Conservation (phyloP, 148 eudicot species). For the Rheum nobile region DNA sequence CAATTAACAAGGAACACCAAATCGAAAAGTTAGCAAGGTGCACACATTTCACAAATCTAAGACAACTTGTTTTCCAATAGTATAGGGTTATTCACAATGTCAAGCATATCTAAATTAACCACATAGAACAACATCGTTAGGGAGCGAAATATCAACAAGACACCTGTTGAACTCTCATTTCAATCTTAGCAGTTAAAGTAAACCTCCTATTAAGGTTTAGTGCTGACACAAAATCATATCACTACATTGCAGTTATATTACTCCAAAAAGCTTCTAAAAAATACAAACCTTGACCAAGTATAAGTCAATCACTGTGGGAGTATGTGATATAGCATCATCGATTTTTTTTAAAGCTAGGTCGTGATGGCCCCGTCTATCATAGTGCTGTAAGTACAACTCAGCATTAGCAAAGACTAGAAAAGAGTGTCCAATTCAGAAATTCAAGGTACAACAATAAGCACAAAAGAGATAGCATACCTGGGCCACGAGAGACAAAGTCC, state of each 20-base stretch:
- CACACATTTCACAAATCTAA: not conserved
- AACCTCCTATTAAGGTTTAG: not conserved
- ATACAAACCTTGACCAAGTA: conserved; percentile 82
- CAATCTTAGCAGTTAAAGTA: not conserved
- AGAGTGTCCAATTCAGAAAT: not conserved
- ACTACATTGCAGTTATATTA: not conserved
- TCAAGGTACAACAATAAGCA: not conserved
- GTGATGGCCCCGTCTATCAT: conserved; percentile 72
- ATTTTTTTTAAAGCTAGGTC: conserved; percentile 68
- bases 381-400: conserved; percentile 46
- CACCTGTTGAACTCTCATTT: not conserved
- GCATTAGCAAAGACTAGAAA: conserved; percentile 1
- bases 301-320: conserved; percentile 92
- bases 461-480: conserved; percentile 44
- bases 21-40: not conserved
- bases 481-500: conserved; percentile 81
- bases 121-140: not conserved
- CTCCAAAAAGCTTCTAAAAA: not conserved
- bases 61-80: not conserved
- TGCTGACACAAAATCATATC: not conserved
- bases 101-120: too few species aligned
- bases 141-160: not conserved
- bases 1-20: not conserved
- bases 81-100: too few species aligned
- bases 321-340: conserved; percentile 84